These are phyloP conservation scores for Mycena belliarum DNA, from an alignment of 768 basidiomycete species.

Conservation along the genomic window DNA sequence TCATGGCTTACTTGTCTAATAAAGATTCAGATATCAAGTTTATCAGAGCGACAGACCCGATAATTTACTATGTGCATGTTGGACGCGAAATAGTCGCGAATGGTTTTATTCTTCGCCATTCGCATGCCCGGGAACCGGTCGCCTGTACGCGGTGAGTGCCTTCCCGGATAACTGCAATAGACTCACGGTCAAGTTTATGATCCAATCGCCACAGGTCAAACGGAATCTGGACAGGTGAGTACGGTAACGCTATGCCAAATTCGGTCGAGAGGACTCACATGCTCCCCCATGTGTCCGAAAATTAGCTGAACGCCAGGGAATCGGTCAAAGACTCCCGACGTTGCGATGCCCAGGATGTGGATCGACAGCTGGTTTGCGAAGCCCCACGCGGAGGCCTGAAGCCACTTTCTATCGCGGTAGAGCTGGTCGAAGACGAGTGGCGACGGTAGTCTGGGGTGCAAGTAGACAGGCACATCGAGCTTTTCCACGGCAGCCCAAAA, in stretches of 20 bases:
- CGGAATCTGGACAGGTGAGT: conserved; percentile 12
- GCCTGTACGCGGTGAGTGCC: background rate
- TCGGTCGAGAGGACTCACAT: conserved; percentile 6
- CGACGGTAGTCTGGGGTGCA: conserved; percentile 16
- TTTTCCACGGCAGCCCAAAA: conserved; percentile 21
- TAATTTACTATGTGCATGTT: conserved; percentile 27
- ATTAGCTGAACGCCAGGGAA: conserved; percentile 20
- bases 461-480: conserved; percentile 20
- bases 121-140: conserved; percentile 22
- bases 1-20: conserved; percentile 16
- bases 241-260: too few species aligned
- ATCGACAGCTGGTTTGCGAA: conserved; percentile 23
- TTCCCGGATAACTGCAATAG: background rate
- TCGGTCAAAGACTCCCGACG: conserved; percentile 22
- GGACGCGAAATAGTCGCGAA: conserved; percentile 23
- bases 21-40: too few species aligned
- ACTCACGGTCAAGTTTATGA: conserved; percentile 22
- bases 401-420: conserved; percentile 19
- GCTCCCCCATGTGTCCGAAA: conserved; percentile 24
- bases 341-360: conserved; percentile 24
- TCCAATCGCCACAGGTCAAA: conserved; percentile 23
- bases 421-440: conserved; percentile 9
- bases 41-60: too few species aligned
- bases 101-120: conserved; percentile 21
- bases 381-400: conserved; percentile 20